Conservation (phyloP, 169 alveolate genomes). For the Plasmodium billcollinsi region DNA sequence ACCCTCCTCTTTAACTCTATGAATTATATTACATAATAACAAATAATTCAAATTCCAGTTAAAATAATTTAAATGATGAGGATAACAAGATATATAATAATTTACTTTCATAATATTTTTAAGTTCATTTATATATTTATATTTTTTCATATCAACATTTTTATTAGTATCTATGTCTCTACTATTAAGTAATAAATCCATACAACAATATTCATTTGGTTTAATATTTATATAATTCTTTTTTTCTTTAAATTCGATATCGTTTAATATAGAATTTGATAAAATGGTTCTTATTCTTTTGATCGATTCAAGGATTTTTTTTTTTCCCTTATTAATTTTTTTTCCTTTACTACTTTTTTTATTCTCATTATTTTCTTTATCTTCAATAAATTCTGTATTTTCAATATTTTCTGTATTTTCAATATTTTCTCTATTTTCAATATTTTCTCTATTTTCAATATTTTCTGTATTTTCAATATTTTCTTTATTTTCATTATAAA, state of each 20-base stretch:
- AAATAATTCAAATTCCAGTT: slow-evolving; percentile 18
- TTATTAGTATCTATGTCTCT: neutral
- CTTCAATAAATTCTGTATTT: no score
- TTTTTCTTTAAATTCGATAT: neutral
- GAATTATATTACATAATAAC: neutral
- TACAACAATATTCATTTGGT: slow-evolving; percentile 40
- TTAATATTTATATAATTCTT: neutral
- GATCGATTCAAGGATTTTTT: no score
- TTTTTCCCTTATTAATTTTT: no score
- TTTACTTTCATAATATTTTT: neutral
- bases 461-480: neutral
- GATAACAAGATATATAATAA: slow-evolving; percentile 8
- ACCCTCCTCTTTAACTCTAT: no score
- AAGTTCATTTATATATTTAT: neutral
- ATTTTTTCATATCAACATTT: neutral
- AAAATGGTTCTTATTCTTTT: no score
- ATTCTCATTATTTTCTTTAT: no score
- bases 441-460: neutral
- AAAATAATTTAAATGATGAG: slow-evolving; percentile 43
- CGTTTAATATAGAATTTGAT: no score
- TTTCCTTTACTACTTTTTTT: no score
- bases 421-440: neutral
- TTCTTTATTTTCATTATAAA: neutral
- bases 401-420: neutral
- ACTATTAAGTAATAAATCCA: neutral